Percentiles rank a stretch among this genome's conserved stretches.
phyloP scores from a whole-genome alignment of 2,329 filamentous ascomycete species.

The Colletotrichum echinochloae region DNA sequence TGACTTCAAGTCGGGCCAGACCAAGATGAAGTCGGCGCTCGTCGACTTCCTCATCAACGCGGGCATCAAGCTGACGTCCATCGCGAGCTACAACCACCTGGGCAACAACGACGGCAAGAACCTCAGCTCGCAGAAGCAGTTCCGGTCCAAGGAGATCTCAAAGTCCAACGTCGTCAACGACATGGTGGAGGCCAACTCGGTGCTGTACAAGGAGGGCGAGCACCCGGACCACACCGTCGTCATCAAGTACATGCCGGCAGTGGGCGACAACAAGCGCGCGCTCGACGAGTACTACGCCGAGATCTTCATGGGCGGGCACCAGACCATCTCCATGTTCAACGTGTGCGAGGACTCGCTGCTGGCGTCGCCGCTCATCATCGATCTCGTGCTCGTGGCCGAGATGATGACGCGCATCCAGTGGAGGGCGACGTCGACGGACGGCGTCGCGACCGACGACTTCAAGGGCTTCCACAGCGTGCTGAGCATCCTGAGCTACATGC shows the following conservation, averaged over 20 bases:
- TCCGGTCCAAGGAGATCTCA: constrained; percentile 99
- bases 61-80: constrained; percentile 98
- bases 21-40: constrained; percentile 99
- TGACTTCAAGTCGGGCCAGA: constrained; percentile 99
- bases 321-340: constrained; percentile 98
- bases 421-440: constrained; percentile 72
- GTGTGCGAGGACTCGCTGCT: constrained; percentile 98
- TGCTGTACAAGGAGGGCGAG: constrained; percentile 91
- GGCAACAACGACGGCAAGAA: constrained; percentile 99
- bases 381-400: constrained; percentile 91
- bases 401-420: constrained; percentile 99
- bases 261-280: constrained; percentile 98
- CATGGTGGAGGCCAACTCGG: constrained; percentile 96
- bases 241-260: constrained; percentile 99
- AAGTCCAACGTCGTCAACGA: constrained; percentile 99
- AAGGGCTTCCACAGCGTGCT: constrained; percentile 97
- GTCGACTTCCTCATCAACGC: constrained; percentile 99
- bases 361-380: constrained; percentile 96
- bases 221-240: constrained; percentile 98
- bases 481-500: constrained; percentile 98
- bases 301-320: constrained; percentile 98
- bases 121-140: constrained; percentile 95
- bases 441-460: constrained; percentile 73
- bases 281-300: constrained; percentile 99
- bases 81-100: constrained; percentile 98